phyloP scores from a whole-genome alignment of 139 green algal genomes.

The Ettlia oleoabundans region DNA sequence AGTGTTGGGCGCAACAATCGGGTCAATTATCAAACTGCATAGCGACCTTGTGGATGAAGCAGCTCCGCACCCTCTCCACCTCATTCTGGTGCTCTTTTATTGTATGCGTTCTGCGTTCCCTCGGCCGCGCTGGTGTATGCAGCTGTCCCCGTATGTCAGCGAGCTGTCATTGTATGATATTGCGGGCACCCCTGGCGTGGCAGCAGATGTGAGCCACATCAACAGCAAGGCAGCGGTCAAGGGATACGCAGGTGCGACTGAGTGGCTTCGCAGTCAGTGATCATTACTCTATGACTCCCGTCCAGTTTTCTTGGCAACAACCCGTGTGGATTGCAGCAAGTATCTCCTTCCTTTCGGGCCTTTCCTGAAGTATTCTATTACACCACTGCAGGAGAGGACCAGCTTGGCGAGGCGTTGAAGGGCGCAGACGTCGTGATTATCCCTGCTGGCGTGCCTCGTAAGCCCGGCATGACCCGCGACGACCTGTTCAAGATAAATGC shows the following conservation, averaged over 20 bases:
- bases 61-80: no score
- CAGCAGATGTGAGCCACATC: conserved; percentile 94
- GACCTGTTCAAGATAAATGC: conserved; percentile 98
- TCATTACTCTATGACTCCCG: no score
- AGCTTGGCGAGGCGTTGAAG: conserved; percentile 76
- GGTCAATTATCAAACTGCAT: no score
- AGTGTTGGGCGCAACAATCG: neutral
- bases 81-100: no score
- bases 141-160: conserved; percentile 80
- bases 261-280: no score
- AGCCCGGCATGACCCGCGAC: conserved; percentile 99
- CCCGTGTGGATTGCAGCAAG: no score
- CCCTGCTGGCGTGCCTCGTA: conserved; percentile 94
- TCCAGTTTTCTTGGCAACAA: no score
- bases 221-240: conserved; percentile 91
- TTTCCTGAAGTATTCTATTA: no score
- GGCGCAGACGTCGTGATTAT: conserved; percentile 89
- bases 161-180: conserved; percentile 91
- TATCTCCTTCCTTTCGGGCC: no score
- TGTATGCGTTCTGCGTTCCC: no score
- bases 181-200: conserved; percentile 88
- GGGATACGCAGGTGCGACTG: conserved; percentile 44
- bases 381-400: conserved; percentile 56
- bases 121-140: neutral
- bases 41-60: no score